Evolutionary conservation across 1,284 basidiomycete genomes (phyloP).

Genomic region (Puccinia coronata): DNA sequence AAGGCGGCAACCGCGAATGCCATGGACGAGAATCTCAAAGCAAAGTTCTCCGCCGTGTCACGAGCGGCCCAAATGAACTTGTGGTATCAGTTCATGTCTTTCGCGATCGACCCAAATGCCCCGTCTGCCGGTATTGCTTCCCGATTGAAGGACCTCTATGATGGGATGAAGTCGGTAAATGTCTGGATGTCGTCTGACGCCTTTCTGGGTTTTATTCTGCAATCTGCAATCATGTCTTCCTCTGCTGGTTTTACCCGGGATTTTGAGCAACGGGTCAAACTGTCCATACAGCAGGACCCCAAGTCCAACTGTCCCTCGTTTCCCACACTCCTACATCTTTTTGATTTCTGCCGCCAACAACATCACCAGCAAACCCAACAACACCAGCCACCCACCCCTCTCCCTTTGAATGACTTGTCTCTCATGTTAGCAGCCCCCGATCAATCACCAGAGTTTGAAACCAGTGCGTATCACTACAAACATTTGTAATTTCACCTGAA

Average conservation of each 20-base stretch:
- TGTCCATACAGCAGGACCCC: not conserved
- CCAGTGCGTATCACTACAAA: too few species aligned
- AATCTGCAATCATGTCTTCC: not conserved
- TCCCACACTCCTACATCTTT: not conserved
- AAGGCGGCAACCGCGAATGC: too few species aligned
- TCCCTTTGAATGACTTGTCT: not conserved
- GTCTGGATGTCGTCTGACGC: not conserved
- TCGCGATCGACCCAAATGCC: not conserved
- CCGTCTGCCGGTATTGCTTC: not conserved
- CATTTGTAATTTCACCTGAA: too few species aligned
- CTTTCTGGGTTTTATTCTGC: not conserved
- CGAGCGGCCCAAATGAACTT: slow-evolving; percentile 5
- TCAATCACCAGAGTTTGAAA: not conserved
- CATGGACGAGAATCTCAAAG: not conserved
- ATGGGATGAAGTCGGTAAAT: not conserved
- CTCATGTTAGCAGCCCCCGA: not conserved
- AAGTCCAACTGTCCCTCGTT: not conserved
- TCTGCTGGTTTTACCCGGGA: not conserved
- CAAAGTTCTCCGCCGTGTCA: not conserved
- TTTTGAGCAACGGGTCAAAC: not conserved
- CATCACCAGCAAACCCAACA: not conserved
- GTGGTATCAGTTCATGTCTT: not conserved
- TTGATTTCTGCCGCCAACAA: not conserved
- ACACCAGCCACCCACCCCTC: too few species aligned
- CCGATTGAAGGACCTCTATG: not conserved